These are phyloP conservation scores for Cytidiella melzeri DNA, from an alignment of 768 basidiomycete species.

Conservation along the genomic window DNA sequence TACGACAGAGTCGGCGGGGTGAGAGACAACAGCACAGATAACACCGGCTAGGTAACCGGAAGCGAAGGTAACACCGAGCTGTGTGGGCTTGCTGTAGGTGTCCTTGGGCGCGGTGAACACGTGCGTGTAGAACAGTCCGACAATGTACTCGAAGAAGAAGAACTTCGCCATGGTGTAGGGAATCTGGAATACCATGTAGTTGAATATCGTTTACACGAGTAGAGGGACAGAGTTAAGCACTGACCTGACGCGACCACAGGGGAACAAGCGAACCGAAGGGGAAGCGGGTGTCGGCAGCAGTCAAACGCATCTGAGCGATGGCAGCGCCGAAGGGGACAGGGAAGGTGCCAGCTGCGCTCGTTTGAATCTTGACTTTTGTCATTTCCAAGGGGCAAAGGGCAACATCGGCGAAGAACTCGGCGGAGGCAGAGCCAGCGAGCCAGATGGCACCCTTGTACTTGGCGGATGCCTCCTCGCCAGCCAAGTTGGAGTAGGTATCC, in stretches of 20 bases:
- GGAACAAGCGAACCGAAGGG: conserved; percentile 83
- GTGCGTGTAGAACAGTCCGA: conserved; percentile 81
- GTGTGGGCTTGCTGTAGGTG: conserved; percentile 71
- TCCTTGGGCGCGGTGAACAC: conserved; percentile 79
- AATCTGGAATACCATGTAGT: conserved; percentile 69
- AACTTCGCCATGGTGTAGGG: conserved; percentile 99
- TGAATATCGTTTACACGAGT: no score
- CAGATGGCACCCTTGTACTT: conserved; percentile 90
- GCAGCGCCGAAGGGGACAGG: conserved; percentile 70
- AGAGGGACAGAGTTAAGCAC: conserved; percentile 12
- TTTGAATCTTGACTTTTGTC: conserved; percentile 91
- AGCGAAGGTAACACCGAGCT: conserved; percentile 84
- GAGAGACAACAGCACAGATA: conserved; percentile 92
- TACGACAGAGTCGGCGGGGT: conserved; percentile 91
- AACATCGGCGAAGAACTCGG: conserved; percentile 93
- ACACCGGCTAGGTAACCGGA: conserved; percentile 96
- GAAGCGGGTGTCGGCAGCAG: conserved; percentile 67
- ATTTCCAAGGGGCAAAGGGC: conserved; percentile 94
- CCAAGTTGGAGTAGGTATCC: conserved; percentile 83
- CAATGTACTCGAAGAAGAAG: conserved; percentile 91
- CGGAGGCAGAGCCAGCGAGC: conserved; percentile 90
- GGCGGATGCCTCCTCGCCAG: conserved; percentile 73
- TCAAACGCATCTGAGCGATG: conserved; percentile 59
- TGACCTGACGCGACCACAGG: conserved; percentile 82
- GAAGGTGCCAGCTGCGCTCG: conserved; percentile 69